Conservation (phyloP, 164 flowering plant species). For the Tetracentron sinense region DNA sequence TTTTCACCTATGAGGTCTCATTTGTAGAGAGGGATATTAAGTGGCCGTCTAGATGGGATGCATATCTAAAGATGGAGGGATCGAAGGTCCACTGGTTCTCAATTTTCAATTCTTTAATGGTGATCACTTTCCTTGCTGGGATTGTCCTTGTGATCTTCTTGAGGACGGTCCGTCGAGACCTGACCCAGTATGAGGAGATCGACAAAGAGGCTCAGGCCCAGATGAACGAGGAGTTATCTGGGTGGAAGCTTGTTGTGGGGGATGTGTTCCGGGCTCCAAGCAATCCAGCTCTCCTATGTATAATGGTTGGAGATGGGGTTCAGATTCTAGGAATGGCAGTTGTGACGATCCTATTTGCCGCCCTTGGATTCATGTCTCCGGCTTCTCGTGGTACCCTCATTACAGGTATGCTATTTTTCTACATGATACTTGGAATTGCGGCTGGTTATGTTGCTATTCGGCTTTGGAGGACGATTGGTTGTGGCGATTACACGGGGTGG, state of each 20-base stretch:
- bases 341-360: conserved; percentile 60
- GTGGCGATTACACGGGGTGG: conserved; percentile 55
- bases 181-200: conserved; percentile 60
- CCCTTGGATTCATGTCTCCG: conserved; percentile 67
- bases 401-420: conserved; percentile 57
- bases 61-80: conserved; percentile 88
- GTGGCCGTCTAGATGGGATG: conserved; percentile 95
- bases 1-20: conserved; percentile 64
- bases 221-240: conserved; percentile 65
- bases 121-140: conserved; percentile 80
- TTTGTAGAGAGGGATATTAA: conserved; percentile 77
- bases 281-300: conserved; percentile 40
- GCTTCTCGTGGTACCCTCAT: conserved; percentile 61
- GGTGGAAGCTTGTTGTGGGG: conserved; percentile 66
- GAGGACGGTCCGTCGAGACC: conserved; percentile 52
- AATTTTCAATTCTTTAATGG: conserved; percentile 79
- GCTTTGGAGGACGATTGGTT: conserved; percentile 53
- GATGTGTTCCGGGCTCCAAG: conserved; percentile 61
- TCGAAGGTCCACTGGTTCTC: conserved; percentile 90
- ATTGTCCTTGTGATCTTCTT: conserved; percentile 83
- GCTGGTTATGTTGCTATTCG: conserved; percentile 65
- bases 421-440: conserved; percentile 55
- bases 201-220: conserved; percentile 71
- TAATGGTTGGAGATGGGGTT: conserved; percentile 66
- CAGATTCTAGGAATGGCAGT: conserved; percentile 64